A percentile compares a stretch with the other conserved stretches of the same genome.
Evolutionary conservation across 2,329 filamentous ascomycete genomes (phyloP).

Genomic region (Pseudogymnoascus sp.): DNA sequence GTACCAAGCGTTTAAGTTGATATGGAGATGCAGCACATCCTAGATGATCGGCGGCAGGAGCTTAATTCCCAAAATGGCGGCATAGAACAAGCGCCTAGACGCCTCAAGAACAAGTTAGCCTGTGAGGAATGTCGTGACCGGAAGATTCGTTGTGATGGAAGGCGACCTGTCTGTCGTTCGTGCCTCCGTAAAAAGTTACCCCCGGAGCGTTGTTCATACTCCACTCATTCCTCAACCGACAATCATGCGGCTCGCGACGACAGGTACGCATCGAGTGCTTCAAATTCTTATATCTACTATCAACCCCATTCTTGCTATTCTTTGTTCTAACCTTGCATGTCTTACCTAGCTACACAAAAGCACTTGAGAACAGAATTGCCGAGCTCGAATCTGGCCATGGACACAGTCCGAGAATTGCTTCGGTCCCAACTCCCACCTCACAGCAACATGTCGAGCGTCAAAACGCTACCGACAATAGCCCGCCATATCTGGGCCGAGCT

Average conservation of each 20-base stretch:
- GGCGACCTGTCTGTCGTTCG: neutral
- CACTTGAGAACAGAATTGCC: neutral
- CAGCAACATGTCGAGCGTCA: neutral
- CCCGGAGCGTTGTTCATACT: neutral
- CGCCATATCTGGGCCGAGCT: neutral
- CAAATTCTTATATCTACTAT: neutral
- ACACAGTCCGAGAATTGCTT: neutral
- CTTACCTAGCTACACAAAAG: neutral
- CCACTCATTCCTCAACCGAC: neutral
- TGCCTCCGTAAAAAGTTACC: neutral
- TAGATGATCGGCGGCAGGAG: neutral
- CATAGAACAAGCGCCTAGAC: neutral
- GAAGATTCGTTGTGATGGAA: conserved; percentile 9
- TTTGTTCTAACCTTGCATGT: neutral
- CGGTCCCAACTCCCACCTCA: neutral
- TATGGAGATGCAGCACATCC: neutral
- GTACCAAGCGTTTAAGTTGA: neutral
- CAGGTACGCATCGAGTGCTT: neutral
- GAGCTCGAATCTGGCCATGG: neutral
- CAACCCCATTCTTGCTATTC: neutral
- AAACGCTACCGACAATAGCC: neutral
- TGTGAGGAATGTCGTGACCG: conserved; percentile 10
- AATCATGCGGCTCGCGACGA: neutral
- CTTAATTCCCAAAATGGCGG: neutral
- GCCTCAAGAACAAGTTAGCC: conserved; percentile 8